Evolutionary conservation across 805 yeast genomes (phyloP).

Genomic region (Cyberlindnera suaveolens): DNA sequence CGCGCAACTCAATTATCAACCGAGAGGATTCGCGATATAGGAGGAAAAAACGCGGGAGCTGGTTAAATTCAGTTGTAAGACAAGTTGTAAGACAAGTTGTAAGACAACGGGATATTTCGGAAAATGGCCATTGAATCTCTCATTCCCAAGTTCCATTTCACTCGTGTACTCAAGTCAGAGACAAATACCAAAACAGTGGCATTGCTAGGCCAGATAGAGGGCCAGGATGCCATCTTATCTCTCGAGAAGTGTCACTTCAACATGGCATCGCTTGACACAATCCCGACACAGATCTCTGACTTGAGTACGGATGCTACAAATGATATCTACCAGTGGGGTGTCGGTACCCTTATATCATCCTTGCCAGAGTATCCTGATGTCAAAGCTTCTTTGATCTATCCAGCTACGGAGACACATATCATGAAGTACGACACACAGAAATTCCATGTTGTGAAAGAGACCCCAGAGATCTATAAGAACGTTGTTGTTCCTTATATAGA

Average conservation of each 20-base stretch:
- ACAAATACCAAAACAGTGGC: constrained; percentile 64
- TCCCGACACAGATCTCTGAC: constrained; percentile 17
- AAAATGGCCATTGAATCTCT: constrained; percentile 14
- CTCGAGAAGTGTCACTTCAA: constrained; percentile 69
- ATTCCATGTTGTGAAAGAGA: constrained; percentile 63
- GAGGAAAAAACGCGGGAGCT: too few relatives aligned
- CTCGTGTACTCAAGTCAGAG: constrained; percentile 45
- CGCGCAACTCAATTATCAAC: too few relatives aligned
- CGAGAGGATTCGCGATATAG: too few relatives aligned
- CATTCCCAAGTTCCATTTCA: constrained; percentile 34
- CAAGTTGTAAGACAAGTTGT: too few relatives aligned
- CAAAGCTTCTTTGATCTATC: constrained; percentile 74
- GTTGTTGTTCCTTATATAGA: constrained; percentile 71
- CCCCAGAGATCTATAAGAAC: constrained; percentile 64
- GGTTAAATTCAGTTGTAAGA: too few relatives aligned
- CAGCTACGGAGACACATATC: constrained; percentile 85
- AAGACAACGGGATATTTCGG: background rate
- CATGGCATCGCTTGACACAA: constrained; percentile 18
- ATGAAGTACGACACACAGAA: constrained; percentile 61
- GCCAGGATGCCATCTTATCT: constrained; percentile 57
- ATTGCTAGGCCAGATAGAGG: constrained; percentile 60
- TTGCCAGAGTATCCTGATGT: constrained; percentile 48
- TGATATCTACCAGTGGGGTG: constrained; percentile 84
- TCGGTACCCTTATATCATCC: constrained; percentile 42
- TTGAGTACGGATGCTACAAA: constrained; percentile 48